These are phyloP conservation scores for Pyrenochaeta sp. DNA, from an alignment of 2,329 filamentous ascomycete genomes.

Conservation along the genomic window DNA sequence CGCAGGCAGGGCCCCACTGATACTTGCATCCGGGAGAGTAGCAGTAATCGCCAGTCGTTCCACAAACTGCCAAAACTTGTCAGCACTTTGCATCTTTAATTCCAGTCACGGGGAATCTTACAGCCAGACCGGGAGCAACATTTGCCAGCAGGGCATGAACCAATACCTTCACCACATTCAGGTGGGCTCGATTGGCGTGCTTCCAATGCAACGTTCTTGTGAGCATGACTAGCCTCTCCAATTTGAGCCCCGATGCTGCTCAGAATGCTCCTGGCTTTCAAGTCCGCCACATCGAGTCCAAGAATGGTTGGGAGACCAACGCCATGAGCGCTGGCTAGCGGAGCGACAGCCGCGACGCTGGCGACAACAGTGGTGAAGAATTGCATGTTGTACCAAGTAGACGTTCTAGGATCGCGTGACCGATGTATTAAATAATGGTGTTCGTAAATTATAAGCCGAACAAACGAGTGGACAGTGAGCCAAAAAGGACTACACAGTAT, in stretches of 20 bases:
- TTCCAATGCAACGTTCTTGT: constrained; percentile 1
- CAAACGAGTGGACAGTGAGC: too few species aligned
- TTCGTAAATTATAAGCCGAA: too few species aligned
- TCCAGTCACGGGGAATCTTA: constrained; percentile 16
- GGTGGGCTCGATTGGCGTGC: constrained; percentile 19
- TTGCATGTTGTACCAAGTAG: too few species aligned
- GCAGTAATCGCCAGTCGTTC: constrained; percentile 64
- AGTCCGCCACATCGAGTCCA: constrained; percentile 45
- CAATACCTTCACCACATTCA: constrained; percentile 43
- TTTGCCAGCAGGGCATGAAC: constrained; percentile 42
- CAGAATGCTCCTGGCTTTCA: constrained; percentile 46
- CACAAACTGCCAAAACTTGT: constrained; percentile 56
- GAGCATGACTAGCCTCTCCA: constrained; percentile 23
- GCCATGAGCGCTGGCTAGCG: constrained; percentile 44
- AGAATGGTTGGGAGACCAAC: constrained; percentile 42
- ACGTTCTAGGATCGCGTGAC: too few species aligned
- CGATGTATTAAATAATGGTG: too few species aligned
- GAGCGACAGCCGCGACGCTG: constrained; percentile 37
- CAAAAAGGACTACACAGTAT: too few species aligned
- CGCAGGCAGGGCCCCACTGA: constrained; percentile 67
- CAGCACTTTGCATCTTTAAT: not conserved
- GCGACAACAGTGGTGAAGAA: constrained; percentile 33
- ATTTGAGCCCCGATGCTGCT: constrained; percentile 37
- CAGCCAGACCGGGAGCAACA: constrained; percentile 48
- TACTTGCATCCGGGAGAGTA: constrained; percentile 69